Conservation (phyloP, 176 grass and related monocot species). For the Carex cristatella region DNA sequence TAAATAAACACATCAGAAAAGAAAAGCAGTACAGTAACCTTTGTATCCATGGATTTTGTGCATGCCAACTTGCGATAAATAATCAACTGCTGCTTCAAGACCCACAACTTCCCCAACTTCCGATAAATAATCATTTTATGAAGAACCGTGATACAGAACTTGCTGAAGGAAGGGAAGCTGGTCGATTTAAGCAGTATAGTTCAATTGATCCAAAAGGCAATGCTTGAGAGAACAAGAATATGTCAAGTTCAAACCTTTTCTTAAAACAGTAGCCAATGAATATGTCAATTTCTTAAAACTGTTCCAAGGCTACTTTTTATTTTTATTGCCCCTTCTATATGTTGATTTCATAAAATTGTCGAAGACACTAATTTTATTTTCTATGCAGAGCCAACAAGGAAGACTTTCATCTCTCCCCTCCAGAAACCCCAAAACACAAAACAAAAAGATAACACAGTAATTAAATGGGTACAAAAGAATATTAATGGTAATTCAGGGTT, state of each 20-base stretch:
- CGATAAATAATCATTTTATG: background rate
- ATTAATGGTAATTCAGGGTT: background rate
- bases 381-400: background rate
- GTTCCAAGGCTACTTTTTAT: too few relatives aligned
- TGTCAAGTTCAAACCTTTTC: too few relatives aligned
- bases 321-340: too few relatives aligned
- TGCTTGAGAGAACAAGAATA: slow-evolving; percentile 33
- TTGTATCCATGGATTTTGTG: slow-evolving; percentile 76
- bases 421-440: background rate
- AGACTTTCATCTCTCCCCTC: background rate
- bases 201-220: slow-evolving; percentile 57
- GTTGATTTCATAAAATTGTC: too few relatives aligned
- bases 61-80: slow-evolving; percentile 69
- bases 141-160: slow-evolving; percentile 56
- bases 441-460: background rate
- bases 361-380: too few relatives aligned
- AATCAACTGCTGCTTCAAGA: slow-evolving; percentile 76
- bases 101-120: slow-evolving; percentile 57
- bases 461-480: background rate
- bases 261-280: too few relatives aligned
- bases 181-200: slow-evolving; percentile 43
- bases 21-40: slow-evolving; percentile 28
- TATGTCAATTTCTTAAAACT: too few relatives aligned
- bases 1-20: background rate
- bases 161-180: slow-evolving; percentile 78